Evolutionary conservation across 768 basidiomycete species (phyloP).

Genomic region (Xerocomellus dryophilus): DNA sequence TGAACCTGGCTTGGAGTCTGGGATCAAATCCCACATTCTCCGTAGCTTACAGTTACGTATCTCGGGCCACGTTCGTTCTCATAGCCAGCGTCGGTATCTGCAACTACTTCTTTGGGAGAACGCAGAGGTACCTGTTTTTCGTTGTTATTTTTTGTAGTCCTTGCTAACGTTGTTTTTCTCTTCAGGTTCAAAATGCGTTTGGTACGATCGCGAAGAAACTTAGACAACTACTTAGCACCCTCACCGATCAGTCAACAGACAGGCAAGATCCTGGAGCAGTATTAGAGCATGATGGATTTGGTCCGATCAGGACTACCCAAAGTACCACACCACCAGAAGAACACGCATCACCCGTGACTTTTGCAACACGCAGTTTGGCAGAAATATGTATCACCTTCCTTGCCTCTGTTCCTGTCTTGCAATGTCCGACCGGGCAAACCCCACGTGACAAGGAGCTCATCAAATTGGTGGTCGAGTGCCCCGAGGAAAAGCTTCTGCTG

Average conservation of each 20-base stretch:
- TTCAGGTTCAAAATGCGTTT: constrained; percentile 54
- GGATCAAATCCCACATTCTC: constrained; percentile 60
- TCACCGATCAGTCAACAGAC: constrained; percentile 23
- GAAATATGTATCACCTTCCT: constrained; percentile 60
- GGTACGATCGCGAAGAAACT: constrained; percentile 32
- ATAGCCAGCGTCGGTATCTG: constrained; percentile 37
- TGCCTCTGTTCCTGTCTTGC: constrained; percentile 59
- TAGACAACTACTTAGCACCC: constrained; percentile 40
- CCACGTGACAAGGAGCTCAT: constrained; percentile 62
- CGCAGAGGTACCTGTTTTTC: constrained; percentile 52
- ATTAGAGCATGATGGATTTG: constrained; percentile 61
- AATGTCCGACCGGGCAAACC: constrained; percentile 53
- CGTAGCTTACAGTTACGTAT: constrained; percentile 29
- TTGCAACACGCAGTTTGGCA: constrained; percentile 36
- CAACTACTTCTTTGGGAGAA: constrained; percentile 65
- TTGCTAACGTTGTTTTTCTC: not conserved
- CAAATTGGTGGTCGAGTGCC: constrained; percentile 48
- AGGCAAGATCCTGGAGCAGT: constrained; percentile 31
- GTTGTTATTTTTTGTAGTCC: not conserved
- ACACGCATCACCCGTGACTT: constrained; percentile 24
- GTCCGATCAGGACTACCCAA: constrained; percentile 43
- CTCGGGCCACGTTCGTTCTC: constrained; percentile 4
- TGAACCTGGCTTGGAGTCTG: constrained; percentile 45
- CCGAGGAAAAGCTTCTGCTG: constrained; percentile 54
- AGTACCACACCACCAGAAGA: constrained; percentile 32